These are phyloP conservation scores for Haplographium delicatum DNA, from an alignment of 495 filamentous ascomycete species.

Conservation along the genomic window DNA sequence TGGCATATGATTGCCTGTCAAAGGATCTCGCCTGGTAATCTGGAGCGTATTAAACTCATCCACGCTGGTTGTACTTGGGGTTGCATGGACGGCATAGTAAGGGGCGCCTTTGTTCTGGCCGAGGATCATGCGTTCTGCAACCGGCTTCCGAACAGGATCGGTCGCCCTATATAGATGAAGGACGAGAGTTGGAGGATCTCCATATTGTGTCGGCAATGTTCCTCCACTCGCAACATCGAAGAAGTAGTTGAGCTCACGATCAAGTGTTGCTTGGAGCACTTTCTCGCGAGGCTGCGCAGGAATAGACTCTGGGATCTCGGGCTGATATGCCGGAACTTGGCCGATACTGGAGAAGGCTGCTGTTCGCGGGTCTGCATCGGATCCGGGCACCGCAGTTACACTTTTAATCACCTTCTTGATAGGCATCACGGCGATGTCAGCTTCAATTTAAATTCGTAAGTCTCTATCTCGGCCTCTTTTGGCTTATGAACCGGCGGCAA, in stretches of 20 bases:
- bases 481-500: no score
- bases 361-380: not conserved
- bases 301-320: not conserved
- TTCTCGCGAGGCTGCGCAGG: not conserved
- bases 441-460: not conserved
- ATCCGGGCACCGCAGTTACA: not conserved
- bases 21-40: conserved; percentile 6
- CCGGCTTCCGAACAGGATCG: not conserved
- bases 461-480: no score
- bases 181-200: conserved; percentile 4
- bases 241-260: conserved; percentile 11
- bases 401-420: not conserved
- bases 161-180: conserved; percentile 6
- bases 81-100: conserved; percentile 4
- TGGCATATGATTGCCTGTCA: not conserved
- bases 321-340: not conserved
- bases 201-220: not conserved
- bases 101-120: not conserved
- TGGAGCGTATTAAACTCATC: conserved; percentile 10
- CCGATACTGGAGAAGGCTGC: not conserved
- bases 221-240: not conserved
- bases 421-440: not conserved
- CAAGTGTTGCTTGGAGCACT: not conserved
- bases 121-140: conserved; percentile 6
- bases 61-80: not conserved